Evolutionary conservation across 345 rosid genomes (phyloP), one percentile per base, ranked within the genome.

Genomic region (Salix suchowensis): DNA sequence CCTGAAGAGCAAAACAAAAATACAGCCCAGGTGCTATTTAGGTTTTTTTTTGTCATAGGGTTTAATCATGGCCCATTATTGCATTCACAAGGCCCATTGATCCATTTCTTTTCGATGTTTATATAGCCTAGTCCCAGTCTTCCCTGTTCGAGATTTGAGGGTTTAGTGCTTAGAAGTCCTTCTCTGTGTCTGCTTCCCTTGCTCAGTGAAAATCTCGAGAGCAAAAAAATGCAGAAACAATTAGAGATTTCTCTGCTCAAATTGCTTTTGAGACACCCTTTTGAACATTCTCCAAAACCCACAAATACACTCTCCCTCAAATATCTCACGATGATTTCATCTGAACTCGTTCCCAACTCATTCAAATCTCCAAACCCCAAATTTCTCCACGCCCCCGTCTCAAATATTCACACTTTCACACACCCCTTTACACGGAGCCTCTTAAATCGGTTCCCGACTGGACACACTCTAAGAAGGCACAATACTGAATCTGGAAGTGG

Each of bases 181-280:
- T 14, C 39, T 32, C 0, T 28, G 8, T 7, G n/a, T 14, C 16
- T 68, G 7, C 72, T 21, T 12, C 19, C 19, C 10, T 7, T 32
- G 18, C 12, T 60, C 26, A 32, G 40, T 46, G 74, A 67, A 65
- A 65, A 24, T 52, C 16, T 65, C 26, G 11, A 73, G 28, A 73
- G 32, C 16, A 8, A 50, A 72, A 34, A 75, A 72, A 83, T 88
- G 93, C 85, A 78, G 71, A 75, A 44, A 77, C 82, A 73, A 50
- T 82, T 87, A 23, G 84, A 77, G 32, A 65, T 84, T 55, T 70
- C 87, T 48, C 84, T 88, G 70, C 76, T 77, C 30, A 87, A 85
- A 16, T 72, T 76, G 3, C 72, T 91, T 58, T 24, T 74, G 42
- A 68, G 83, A 58, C 74, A 15, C 74, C 72, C 76, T 72, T 77